A percentile compares a stretch with the other conserved stretches of the same genome.
Conservation (phyloP, 148 eudicot species). For the Salicornia ramosissima region DNA sequence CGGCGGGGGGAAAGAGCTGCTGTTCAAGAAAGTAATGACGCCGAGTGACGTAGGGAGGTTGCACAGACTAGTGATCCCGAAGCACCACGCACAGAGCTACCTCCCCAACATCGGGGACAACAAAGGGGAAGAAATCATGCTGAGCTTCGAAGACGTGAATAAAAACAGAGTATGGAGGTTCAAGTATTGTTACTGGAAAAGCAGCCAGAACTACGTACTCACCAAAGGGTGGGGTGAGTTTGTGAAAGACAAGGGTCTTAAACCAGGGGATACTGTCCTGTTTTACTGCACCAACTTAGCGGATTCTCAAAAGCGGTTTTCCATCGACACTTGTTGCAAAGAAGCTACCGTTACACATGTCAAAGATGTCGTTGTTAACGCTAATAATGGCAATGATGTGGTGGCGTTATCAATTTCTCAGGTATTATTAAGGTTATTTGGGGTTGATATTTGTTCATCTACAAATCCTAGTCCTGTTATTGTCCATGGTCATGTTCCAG, state of each 20-base stretch:
- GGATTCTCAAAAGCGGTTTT: neutral
- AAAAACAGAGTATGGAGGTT: constrained; percentile 8
- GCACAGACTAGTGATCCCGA: constrained; percentile 29
- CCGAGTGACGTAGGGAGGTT: constrained; percentile 36
- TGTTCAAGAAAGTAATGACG: constrained; percentile 32
- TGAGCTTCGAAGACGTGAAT: constrained; percentile 1
- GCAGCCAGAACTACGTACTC: constrained; percentile 12
- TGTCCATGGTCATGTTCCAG: too few species aligned
- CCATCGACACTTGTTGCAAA: neutral
- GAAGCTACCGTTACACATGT: neutral
- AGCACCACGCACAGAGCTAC: constrained; percentile 17
- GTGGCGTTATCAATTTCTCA: neutral
- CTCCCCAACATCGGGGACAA: neutral
- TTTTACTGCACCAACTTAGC: constrained; percentile 1
- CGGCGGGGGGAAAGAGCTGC: neutral
- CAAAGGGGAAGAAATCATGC: neutral
- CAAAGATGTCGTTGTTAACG: neutral
- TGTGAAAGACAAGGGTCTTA: constrained; percentile 12
- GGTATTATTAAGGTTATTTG: constrained; percentile 6
- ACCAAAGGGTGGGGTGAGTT: constrained; percentile 21
- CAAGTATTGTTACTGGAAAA: constrained; percentile 12
- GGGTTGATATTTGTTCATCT: constrained; percentile 1
- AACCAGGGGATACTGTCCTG: neutral
- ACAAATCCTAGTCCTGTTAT: neutral
- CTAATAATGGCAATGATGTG: neutral